These are phyloP conservation scores for Nymphaea colorata DNA, from an alignment of 164 flowering plant genomes.

Conservation along the genomic window DNA sequence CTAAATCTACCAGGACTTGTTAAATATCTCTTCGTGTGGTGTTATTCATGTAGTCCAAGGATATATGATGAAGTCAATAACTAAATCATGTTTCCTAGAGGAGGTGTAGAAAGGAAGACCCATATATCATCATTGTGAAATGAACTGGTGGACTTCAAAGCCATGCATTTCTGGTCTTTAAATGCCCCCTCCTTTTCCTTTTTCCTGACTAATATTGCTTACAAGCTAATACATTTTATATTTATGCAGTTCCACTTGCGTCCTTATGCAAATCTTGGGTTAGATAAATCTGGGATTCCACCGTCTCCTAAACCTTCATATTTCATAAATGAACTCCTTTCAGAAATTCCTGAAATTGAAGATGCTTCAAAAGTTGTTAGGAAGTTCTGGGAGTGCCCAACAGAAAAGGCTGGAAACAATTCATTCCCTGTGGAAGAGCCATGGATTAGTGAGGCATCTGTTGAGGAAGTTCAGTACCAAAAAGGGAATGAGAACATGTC, in stretches of 20 bases:
- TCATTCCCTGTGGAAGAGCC: slow-evolving; percentile 54
- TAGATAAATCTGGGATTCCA: slow-evolving; percentile 68
- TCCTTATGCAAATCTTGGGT: slow-evolving; percentile 71
- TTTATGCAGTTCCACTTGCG: slow-evolving; percentile 73
- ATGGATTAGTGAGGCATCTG: slow-evolving; percentile 26
- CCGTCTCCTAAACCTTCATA: slow-evolving; percentile 15
- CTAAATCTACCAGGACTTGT: too few species aligned
- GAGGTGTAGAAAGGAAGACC: too few species aligned
- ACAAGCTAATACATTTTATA: neutral
- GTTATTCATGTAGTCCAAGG: too few species aligned
- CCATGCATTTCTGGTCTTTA: too few species aligned
- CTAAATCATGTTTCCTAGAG: too few species aligned
- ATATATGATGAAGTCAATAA: too few species aligned
- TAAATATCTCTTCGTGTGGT: too few species aligned
- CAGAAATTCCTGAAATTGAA: slow-evolving; percentile 72
- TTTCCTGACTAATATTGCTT: too few species aligned
- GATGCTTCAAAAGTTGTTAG: slow-evolving; percentile 45
- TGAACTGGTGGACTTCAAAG: too few species aligned
- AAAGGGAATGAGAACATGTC: neutral
- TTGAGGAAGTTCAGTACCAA: neutral
- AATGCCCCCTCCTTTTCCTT: too few species aligned
- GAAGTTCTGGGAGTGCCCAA: slow-evolving; percentile 32
- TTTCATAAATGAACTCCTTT: slow-evolving; percentile 40
- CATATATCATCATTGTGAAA: too few species aligned
- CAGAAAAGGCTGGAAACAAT: slow-evolving; percentile 7